Base-by-base conservation (phyloP, 371 early-diverging fungal genomes). In the Apophysomyces variabilis region DNA sequence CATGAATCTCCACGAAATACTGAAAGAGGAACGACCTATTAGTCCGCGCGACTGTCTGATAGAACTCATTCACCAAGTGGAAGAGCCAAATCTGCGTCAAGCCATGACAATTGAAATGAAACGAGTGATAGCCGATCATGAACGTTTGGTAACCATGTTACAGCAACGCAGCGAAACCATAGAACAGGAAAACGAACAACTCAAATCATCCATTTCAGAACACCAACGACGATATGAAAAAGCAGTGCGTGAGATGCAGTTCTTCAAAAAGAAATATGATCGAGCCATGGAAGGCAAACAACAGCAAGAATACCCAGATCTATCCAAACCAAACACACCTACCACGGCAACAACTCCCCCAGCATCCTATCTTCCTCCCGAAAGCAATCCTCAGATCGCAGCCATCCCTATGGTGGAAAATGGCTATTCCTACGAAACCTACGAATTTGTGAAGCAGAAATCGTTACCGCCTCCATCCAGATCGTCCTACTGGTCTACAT, bases 181-280 rank as follows among this genome's bases (percentile, higher is more conserved):
- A 4, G 71, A 77, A 32, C 66, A 66, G 26, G 75, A 80, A 66
- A 75, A 71, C 39, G 60, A 67, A 3, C 72, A 74, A 46, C 61
- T 75, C 13, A 72, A 71, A 18, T 13, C 57, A 1, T 60, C 74
- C n/a, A 59, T 77, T 6, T 8, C 32, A 5, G 80, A 80, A 21
- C 71, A 69, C 18, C 80, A 80, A 47, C 67, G 69, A 38, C 69
- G 77, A 37, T 82, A 82, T 43, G 82, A 82, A 57, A 82, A 82
- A 45, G 82, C 82, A 1, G 82, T 82, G 11, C 68, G 82, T 9
- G 82, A 82, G 57, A 79, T 79, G 79, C 79, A 82, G 21, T 82
- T 79, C 38, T 82, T 79, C 39, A 71, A 74, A 60, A 77, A 71
- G 58, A 75, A 77, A 47, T 76, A 75, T 16, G 82, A 82, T 7